phyloP scores from a whole-genome alignment of 163 green algal genomes.

The Chlamydomonas reinhardtii region DNA sequence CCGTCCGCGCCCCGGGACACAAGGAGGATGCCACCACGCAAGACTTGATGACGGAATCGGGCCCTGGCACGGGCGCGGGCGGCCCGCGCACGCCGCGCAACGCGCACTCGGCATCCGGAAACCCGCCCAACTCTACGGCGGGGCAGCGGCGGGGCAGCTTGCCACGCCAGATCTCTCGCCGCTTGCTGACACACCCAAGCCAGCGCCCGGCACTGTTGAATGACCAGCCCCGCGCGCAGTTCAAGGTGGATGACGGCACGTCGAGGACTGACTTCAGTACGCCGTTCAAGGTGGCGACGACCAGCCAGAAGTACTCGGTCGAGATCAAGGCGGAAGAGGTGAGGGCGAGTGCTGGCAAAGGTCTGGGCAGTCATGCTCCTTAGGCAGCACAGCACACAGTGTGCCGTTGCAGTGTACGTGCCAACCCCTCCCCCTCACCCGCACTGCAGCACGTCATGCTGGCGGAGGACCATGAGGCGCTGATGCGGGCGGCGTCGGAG shows the following conservation, averaged over 20 bases:
- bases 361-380: no score
- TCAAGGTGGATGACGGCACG: slow-evolving; percentile 38
- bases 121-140: no score
- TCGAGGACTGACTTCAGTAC: slow-evolving; percentile 57
- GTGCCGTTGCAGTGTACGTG: no score
- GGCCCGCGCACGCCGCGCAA: no score
- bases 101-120: no score
- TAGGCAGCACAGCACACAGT: no score
- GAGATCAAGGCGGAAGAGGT: slow-evolving; percentile 35
- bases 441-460: background rate
- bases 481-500: background rate
- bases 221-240: slow-evolving; percentile 67
- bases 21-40: slow-evolving; percentile 10
- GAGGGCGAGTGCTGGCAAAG: background rate
- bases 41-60: background rate
- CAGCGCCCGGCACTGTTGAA: slow-evolving; percentile 78
- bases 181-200: no score
- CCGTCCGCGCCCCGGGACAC: slow-evolving; percentile 35
- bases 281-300: slow-evolving; percentile 72
- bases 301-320: slow-evolving; percentile 42
- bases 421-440: no score
- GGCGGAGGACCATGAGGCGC: background rate
- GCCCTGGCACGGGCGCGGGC: no score
- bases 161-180: no score
- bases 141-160: no score